Percentiles rank a stretch among this genome's conserved stretches.
phyloP scores from a whole-genome alignment of 352 stramenopile genomes.

The Globisporangium polare region DNA sequence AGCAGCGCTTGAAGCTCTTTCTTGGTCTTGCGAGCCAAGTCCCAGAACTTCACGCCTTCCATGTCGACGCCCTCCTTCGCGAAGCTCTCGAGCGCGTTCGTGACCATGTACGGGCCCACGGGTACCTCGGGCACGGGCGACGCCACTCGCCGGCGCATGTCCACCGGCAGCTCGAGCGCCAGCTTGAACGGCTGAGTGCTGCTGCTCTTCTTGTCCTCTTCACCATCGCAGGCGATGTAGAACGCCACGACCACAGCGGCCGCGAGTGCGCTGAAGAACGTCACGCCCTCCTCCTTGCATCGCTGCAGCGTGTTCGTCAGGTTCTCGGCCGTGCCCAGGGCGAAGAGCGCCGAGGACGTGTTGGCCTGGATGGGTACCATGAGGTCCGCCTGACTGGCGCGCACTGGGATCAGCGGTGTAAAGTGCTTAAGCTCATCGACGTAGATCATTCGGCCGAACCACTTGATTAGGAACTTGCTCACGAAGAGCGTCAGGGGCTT shows the following conservation, averaged over 20 bases:
- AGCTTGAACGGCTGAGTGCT: slow-evolving; percentile 2
- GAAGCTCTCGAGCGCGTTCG: neutral
- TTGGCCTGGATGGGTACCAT: slow-evolving; percentile 13
- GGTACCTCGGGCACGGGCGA: neutral
- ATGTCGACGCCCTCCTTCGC: neutral
- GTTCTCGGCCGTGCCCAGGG: slow-evolving; percentile 28
- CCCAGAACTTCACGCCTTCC: slow-evolving; percentile 1
- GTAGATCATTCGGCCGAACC: too few relatives aligned
- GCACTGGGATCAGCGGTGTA: too few relatives aligned
- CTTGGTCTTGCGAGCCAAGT: slow-evolving; percentile 9
- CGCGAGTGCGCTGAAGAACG: slow-evolving; percentile 30
- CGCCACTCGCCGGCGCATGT: neutral
- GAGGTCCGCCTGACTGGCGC: slow-evolving; percentile 30
- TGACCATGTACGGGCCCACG: neutral
- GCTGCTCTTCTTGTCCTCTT: too few relatives aligned
- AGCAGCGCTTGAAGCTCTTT: slow-evolving; percentile 6
- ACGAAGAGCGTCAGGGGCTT: too few relatives aligned
- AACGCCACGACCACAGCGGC: slow-evolving; percentile 15
- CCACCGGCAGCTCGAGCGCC: neutral
- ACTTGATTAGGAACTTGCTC: too few relatives aligned
- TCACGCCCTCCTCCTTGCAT: slow-evolving; percentile 36
- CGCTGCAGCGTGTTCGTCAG: slow-evolving; percentile 25
- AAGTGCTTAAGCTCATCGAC: too few relatives aligned
- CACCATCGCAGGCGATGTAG: neutral
- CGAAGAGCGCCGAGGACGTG: slow-evolving; percentile 46